Conservation (phyloP, 805 yeast genomes). For the Pichia heedii region DNA sequence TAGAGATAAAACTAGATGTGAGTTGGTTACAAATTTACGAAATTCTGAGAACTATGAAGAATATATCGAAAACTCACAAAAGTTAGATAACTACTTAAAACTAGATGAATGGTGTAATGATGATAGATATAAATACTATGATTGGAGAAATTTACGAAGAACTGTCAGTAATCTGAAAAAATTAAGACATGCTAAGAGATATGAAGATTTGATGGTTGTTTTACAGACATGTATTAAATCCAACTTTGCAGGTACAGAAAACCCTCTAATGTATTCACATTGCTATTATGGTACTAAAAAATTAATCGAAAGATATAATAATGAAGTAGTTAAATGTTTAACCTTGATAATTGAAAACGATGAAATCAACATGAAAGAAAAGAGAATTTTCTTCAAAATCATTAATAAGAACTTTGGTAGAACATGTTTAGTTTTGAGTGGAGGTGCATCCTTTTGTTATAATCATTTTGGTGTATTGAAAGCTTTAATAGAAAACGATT, state of each 20-base stretch:
- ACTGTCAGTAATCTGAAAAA: conserved; percentile 35
- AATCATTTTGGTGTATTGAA: conserved; percentile 70
- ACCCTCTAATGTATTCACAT: conserved; percentile 61
- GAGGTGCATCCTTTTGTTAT: conserved; percentile 75
- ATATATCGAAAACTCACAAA: conserved; percentile 52
- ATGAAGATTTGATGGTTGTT: conserved; percentile 42
- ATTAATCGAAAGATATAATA: conserved; percentile 45
- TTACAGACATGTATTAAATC: conserved; percentile 60
- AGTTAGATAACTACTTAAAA: conserved; percentile 47
- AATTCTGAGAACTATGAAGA: conserved; percentile 44
- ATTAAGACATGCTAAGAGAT: conserved; percentile 25
- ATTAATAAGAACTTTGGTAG: conserved; percentile 60
- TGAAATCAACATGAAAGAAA: conserved; percentile 31
- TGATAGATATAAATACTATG: conserved; percentile 58
- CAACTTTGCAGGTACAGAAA: conserved; percentile 75
- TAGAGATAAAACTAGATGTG: conserved; percentile 51
- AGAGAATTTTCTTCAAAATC: conserved; percentile 45
- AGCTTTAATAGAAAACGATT: conserved; percentile 58
- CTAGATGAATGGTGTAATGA: conserved; percentile 57
- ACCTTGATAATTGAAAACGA: conserved; percentile 33
- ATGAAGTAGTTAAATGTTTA: conserved; percentile 42
- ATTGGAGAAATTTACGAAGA: conserved; percentile 47
- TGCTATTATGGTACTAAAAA: conserved; percentile 67
- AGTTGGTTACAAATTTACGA: conserved; percentile 41
- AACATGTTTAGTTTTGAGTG: conserved; percentile 63